A percentile compares a stretch with the other conserved stretches of the same genome.
phyloP scores from a whole-genome alignment of 2,329 filamentous ascomycete genomes.

The Leptographium wingfieldii region DNA sequence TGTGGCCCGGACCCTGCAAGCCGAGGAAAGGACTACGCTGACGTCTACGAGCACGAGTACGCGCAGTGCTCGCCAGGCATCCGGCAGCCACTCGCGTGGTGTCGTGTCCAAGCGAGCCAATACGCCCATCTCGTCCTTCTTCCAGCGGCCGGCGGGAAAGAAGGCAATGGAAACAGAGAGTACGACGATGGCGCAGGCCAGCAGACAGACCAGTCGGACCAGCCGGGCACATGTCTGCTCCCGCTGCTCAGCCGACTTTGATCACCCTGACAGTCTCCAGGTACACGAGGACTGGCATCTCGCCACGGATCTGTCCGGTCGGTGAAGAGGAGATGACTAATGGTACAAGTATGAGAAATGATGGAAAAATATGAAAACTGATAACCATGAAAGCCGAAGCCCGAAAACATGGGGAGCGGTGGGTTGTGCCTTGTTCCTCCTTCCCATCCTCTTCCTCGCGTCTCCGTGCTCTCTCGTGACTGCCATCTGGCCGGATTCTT shows the following conservation, averaged over 20 bases:
- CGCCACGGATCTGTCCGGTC: slow-evolving; percentile 63
- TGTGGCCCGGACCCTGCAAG: slow-evolving; percentile 74
- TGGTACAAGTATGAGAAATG: no score
- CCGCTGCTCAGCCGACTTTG: slow-evolving; percentile 52
- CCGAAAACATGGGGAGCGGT: no score
- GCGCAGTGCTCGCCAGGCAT: no score
- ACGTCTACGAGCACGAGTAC: background rate
- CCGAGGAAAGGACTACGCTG: slow-evolving; percentile 27
- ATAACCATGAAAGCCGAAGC: no score
- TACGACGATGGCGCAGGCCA: no score
- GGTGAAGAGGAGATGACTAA: slow-evolving; percentile 25
- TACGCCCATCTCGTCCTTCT: slow-evolving; percentile 10
- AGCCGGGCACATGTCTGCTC: slow-evolving; percentile 31
- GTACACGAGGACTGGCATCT: slow-evolving; percentile 94
- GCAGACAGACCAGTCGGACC: no score
- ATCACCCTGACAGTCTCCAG: slow-evolving; percentile 42
- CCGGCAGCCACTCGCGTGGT: background rate
- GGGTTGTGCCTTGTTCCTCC: no score
- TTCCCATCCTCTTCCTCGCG: no score
- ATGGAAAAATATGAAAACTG: no score
- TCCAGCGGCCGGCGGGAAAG: background rate
- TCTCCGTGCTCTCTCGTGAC: background rate
- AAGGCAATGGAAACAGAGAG: background rate
- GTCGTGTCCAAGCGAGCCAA: background rate
- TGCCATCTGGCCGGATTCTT: no score